Conservation (phyloP, 208 protist genomes). For the Leishmania arabica region DNA sequence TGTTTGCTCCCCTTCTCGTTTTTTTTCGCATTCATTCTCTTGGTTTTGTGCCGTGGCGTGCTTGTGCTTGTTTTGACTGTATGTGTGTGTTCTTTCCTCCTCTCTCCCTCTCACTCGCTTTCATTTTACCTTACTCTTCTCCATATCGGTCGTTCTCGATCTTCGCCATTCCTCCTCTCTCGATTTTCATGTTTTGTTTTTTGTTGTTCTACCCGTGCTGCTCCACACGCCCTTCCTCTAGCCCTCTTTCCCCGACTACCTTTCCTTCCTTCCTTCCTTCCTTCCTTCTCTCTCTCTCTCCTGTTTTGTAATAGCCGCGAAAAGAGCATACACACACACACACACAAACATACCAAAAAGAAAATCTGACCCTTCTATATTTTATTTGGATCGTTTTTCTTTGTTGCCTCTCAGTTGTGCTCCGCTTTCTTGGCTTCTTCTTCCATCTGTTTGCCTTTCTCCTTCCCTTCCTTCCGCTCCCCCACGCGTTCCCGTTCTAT, state of each 20-base stretch:
- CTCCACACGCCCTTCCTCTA: too few species aligned
- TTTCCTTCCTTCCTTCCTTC: too few species aligned
- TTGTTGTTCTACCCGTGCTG: too few species aligned
- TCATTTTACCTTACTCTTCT: background rate
- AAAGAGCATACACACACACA: too few species aligned
- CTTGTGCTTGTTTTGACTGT: background rate
- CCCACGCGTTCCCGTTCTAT: background rate
- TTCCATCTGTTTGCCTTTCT: background rate
- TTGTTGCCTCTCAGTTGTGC: background rate
- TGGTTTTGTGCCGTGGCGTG: background rate
- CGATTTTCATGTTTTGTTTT: too few species aligned
- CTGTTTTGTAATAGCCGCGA: too few species aligned
- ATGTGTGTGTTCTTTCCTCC: background rate
- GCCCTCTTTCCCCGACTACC: too few species aligned
- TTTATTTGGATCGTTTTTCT: background rate
- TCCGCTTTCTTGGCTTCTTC: background rate
- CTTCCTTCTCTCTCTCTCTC: too few species aligned
- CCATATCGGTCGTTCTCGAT: background rate
- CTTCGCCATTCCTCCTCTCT: too few species aligned
- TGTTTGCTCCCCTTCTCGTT: background rate
- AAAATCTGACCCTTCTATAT: too few species aligned
- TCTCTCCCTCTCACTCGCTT: background rate
- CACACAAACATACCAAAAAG: too few species aligned
- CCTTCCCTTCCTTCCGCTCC: background rate
- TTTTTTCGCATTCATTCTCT: constrained; percentile 1